These are phyloP conservation scores for Coelastrella sp. DNA, from an alignment of 139 green algal species.

Conservation along the genomic window DNA sequence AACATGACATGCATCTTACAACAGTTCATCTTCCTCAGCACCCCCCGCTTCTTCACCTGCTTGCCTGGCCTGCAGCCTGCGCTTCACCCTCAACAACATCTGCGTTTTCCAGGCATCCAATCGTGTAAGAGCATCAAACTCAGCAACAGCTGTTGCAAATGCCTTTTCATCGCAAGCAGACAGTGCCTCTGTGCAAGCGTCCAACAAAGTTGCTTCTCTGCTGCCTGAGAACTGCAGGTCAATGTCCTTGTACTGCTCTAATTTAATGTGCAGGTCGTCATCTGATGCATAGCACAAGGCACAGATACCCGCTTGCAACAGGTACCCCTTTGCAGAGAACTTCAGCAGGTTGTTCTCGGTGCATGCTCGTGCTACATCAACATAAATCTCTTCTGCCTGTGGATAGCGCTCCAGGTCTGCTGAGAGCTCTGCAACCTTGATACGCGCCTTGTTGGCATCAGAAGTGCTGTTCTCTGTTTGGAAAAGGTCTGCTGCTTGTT, in stretches of 20 bases:
- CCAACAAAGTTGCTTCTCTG: constrained; percentile 75
- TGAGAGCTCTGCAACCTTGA: constrained; percentile 81
- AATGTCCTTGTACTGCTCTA: constrained; percentile 87
- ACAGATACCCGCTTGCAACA: constrained; percentile 96
- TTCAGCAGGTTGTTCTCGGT: constrained; percentile 97
- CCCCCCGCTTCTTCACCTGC: constrained; percentile 42
- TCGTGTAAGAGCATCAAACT: constrained; percentile 93
- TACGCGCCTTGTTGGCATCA: constrained; percentile 86
- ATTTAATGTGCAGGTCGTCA: constrained; percentile 57
- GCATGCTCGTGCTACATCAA: constrained; percentile 73
- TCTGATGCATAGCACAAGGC: constrained; percentile 68
- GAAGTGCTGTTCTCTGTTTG: constrained; percentile 78
- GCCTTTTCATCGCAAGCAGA: constrained; percentile 77
- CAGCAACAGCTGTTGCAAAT: constrained; percentile 87
- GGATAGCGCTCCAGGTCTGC: constrained; percentile 73
- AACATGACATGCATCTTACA: background rate
- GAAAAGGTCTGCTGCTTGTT: constrained; percentile 92
- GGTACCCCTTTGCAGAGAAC: constrained; percentile 93
- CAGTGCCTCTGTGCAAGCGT: constrained; percentile 66
- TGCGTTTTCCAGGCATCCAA: constrained; percentile 90
- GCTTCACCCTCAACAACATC: constrained; percentile 53
- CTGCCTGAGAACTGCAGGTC: constrained; percentile 80
- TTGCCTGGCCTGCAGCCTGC: constrained; percentile 50
- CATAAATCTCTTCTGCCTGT: constrained; percentile 78
- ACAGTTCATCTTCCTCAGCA: constrained; percentile 45